These are phyloP conservation scores for Vitis hybrid DNA, from an alignment of 177 flowering plant species.

Conservation along the genomic window DNA sequence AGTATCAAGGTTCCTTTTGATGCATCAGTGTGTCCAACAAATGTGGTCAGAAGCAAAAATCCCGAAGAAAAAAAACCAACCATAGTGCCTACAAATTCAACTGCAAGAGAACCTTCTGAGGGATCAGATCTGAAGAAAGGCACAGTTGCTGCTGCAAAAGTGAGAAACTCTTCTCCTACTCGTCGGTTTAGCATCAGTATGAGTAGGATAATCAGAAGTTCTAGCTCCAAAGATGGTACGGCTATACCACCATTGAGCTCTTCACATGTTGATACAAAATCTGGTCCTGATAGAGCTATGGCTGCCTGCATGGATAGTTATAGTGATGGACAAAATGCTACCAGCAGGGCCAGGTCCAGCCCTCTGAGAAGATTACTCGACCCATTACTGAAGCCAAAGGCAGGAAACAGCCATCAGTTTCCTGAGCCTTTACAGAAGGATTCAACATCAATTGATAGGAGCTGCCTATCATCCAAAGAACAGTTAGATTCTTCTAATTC, in stretches of 20 bases:
- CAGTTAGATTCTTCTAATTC: conserved; percentile 7
- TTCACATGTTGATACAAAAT: conserved; percentile 5
- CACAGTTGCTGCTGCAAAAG: conserved; percentile 20
- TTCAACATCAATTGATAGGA: conserved; percentile 9
- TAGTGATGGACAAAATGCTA: conserved; percentile 10
- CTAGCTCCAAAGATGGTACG: conserved; percentile 17
- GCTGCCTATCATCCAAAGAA: conserved; percentile 8
- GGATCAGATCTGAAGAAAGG: conserved; percentile 14
- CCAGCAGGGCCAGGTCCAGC: conserved; percentile 33
- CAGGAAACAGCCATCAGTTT: conserved; percentile 13
- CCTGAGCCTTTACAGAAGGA: conserved; percentile 18
- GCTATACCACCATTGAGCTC: conserved; percentile 5
- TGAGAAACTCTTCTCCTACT: conserved; percentile 36
- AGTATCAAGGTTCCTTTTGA: conserved; percentile 8
- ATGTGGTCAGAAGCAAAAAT: conserved; percentile 14
- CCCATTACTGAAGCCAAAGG: conserved; percentile 36
- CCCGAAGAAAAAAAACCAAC: conserved; percentile 13
- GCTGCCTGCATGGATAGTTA: conserved; percentile 11
- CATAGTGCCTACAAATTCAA: neutral
- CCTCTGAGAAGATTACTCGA: conserved; percentile 52
- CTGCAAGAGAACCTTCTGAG: conserved; percentile 6
- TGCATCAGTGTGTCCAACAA: conserved; percentile 20
- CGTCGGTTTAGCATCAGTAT: conserved; percentile 31
- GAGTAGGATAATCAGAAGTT: conserved; percentile 24
- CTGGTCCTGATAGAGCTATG: conserved; percentile 12